phyloP scores from a whole-genome alignment of 768 basidiomycete genomes.

The Naganishia antarctica region DNA sequence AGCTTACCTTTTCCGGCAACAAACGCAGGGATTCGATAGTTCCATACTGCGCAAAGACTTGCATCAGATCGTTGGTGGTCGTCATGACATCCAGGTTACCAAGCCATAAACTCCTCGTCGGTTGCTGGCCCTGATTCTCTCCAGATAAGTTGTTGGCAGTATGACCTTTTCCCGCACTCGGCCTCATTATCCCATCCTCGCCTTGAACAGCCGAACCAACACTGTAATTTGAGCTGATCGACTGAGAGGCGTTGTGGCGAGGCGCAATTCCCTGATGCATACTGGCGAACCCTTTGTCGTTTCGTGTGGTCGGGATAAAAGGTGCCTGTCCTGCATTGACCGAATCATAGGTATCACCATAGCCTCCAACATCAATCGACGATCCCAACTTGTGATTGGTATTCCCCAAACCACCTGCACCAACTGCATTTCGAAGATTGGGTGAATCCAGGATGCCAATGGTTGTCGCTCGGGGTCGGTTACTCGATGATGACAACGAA shows the following conservation, averaged over 20 bases:
- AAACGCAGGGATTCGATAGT: conserved; percentile 92
- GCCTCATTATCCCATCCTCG: neutral
- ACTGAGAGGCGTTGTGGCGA: conserved; percentile 20
- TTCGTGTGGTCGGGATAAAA: conserved; percentile 7
- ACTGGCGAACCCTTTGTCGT: conserved; percentile 21
- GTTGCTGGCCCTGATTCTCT: conserved; percentile 52
- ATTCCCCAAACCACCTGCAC: conserved; percentile 6
- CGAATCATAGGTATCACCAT: neutral
- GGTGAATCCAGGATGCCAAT: conserved; percentile 42
- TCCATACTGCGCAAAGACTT: conserved; percentile 93
- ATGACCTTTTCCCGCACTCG: neutral
- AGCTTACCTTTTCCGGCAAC: conserved; percentile 91
- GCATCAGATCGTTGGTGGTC: conserved; percentile 87
- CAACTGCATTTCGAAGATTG: conserved; percentile 5
- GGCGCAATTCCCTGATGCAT: conserved; percentile 21
- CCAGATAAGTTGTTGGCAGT: neutral
- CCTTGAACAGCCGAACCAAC: neutral
- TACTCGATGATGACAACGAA: no score
- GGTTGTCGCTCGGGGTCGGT: conserved; percentile 48
- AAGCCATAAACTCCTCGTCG: conserved; percentile 95
- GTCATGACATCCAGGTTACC: conserved; percentile 94
- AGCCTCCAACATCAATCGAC: conserved; percentile 19
- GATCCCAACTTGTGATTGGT: conserved; percentile 27
- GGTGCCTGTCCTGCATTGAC: neutral
- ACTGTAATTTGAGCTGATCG: conserved; percentile 12